Conservation (phyloP, 2,329 filamentous ascomycete species). For the Aspergillus persii region DNA sequence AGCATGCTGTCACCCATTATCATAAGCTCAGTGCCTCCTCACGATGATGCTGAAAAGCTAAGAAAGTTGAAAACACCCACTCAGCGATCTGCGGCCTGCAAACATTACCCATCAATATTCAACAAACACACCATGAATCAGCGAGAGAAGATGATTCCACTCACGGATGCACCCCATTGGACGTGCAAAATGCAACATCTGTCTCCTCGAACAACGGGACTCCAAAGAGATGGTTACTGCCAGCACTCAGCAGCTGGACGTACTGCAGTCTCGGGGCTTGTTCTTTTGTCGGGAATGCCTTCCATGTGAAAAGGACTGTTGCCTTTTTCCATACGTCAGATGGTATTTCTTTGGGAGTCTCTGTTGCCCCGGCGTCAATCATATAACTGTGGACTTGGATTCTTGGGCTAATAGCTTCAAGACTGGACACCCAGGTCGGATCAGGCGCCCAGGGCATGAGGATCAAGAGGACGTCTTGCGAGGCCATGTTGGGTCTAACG, state of each 20-base stretch:
- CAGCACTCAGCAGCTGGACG: conserved; percentile 1
- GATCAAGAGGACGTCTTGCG: not conserved
- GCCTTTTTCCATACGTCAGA: not conserved
- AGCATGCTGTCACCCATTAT: not conserved
- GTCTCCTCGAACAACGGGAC: not conserved
- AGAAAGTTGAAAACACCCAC: conserved; percentile 4
- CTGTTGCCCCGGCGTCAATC: not conserved
- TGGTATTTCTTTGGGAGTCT: not conserved
- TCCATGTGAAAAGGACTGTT: conserved; percentile 2
- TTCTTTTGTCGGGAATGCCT: not conserved
- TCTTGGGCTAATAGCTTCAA: not conserved
- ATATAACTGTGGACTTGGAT: not conserved
- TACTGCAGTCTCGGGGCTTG: not conserved
- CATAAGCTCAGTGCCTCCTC: not conserved
- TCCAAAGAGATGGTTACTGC: conserved; percentile 1
- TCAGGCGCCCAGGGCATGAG: not conserved
- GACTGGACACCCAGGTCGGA: not conserved
- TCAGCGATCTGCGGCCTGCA: conserved; percentile 3
- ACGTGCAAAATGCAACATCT: not conserved
- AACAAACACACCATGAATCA: not conserved
- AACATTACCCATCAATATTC: not conserved
- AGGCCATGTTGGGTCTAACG: not conserved
- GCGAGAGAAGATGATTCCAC: not conserved
- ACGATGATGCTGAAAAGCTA: conserved; percentile 1
- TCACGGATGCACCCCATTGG: conserved; percentile 4